Conservation (phyloP, 116 monocot genomes). For the Cymodocea nodosa region DNA sequence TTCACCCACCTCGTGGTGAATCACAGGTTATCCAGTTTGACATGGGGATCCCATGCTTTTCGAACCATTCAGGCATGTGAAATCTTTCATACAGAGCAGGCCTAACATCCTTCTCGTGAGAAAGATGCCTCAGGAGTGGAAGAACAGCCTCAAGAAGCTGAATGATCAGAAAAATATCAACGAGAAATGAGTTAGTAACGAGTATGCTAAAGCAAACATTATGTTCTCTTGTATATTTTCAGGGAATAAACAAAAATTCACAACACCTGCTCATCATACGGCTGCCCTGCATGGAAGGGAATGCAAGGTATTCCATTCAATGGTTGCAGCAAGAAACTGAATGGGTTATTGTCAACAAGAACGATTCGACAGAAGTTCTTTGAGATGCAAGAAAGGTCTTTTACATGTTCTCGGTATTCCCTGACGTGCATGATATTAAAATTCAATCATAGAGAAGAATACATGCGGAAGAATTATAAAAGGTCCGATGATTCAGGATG, state of each 20-base stretch:
- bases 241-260: too few relatives aligned
- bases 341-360: constrained; percentile 94
- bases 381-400: constrained; percentile 76
- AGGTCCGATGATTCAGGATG: too few relatives aligned
- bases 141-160: constrained; percentile 79
- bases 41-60: constrained; percentile 70
- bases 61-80: constrained; percentile 92
- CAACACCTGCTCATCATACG: constrained; percentile 75
- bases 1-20: constrained; percentile 3
- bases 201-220: not conserved
- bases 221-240: not conserved
- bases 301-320: constrained; percentile 90
- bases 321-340: constrained; percentile 92
- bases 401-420: constrained; percentile 83
- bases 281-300: constrained; percentile 83
- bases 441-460: not conserved
- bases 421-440: constrained; percentile 23
- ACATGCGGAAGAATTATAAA: too few relatives aligned
- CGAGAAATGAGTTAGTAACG: not conserved
- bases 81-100: constrained; percentile 56
- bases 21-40: constrained; percentile 5
- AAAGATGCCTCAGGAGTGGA: constrained; percentile 77
- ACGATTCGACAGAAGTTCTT: constrained; percentile 59
- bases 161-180: constrained; percentile 3
- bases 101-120: constrained; percentile 76